These are phyloP conservation scores for Trypanosoma conorhini DNA, from an alignment of 208 protist species.

Conservation along the genomic window DNA sequence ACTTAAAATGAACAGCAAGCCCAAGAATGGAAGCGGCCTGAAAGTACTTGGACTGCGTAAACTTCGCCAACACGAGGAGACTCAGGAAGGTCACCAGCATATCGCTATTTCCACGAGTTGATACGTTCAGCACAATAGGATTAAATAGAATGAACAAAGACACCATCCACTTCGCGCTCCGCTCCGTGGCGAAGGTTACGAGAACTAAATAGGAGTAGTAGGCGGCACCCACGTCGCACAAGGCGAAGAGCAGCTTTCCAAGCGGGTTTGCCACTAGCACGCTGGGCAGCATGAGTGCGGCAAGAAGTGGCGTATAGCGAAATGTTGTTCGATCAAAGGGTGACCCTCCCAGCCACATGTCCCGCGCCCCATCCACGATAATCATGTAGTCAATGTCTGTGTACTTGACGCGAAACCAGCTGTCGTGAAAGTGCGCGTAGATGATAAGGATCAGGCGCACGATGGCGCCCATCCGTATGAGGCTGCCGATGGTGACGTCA, in stretches of 20 bases:
- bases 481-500: conserved; percentile 17
- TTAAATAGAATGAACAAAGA: conserved; percentile 89
- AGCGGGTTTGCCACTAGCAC: conserved; percentile 51
- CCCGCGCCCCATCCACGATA: conserved; percentile 92
- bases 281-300: conserved; percentile 81
- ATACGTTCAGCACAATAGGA: conserved; percentile 92
- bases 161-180: conserved; percentile 72
- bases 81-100: conserved; percentile 90
- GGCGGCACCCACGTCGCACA: conserved; percentile 78
- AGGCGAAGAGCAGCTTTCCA: conserved; percentile 89
- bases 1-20: conserved; percentile 90
- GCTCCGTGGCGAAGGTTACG: conserved; percentile 48
- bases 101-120: conserved; percentile 95
- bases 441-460: conserved; percentile 67
- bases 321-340: conserved; percentile 95
- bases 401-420: conserved; percentile 90
- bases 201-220: conserved; percentile 74
- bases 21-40: conserved; percentile 65
- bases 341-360: conserved; percentile 71
- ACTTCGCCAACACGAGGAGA: conserved; percentile 73
- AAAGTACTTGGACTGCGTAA: conserved; percentile 47
- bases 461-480: conserved; percentile 45
- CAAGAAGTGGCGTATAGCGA: conserved; percentile 95
- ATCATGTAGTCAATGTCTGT: conserved; percentile 97
- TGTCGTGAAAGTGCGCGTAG: conserved; percentile 85